Percentiles rank a stretch among this genome's conserved stretches.
Conservation (phyloP, 2,329 filamentous ascomycete species). For the Ascochyta lentis region DNA sequence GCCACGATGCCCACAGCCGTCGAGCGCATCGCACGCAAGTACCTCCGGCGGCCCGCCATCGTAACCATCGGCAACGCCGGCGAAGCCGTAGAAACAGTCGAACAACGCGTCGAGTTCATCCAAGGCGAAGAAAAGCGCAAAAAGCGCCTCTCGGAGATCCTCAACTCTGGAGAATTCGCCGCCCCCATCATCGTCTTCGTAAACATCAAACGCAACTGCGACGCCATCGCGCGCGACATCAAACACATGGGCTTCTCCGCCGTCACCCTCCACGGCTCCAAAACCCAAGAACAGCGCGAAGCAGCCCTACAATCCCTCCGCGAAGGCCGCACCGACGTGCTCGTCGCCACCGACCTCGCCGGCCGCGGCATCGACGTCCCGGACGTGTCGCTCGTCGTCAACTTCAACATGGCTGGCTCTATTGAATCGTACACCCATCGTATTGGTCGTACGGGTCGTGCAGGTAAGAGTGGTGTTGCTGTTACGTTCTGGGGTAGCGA, state of each 20-base stretch:
- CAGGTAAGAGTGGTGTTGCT: conserved; percentile 93
- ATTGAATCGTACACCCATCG: conserved; percentile 98
- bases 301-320: conserved; percentile 86
- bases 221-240: conserved; percentile 91
- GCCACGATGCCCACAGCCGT: conserved; percentile 94
- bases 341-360: conserved; percentile 94
- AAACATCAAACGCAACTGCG: conserved; percentile 99
- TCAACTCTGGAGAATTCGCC: conserved; percentile 78
- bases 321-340: conserved; percentile 78
- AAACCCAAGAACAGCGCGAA: conserved; percentile 98
- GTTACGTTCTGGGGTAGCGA: conserved; percentile 95
- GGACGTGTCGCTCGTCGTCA: conserved; percentile 91
- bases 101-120: conserved; percentile 94
- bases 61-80: conserved; percentile 94
- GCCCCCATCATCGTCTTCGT: conserved; percentile 98
- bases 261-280: conserved; percentile 92
- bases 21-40: conserved; percentile 96
- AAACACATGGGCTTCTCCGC: conserved; percentile 90
- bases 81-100: conserved; percentile 96
- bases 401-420: conserved; percentile 96
- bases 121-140: conserved; percentile 93
- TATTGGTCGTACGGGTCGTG: conserved; percentile 95
- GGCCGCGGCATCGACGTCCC: conserved; percentile 97
- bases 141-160: conserved; percentile 91
- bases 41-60: conserved; percentile 88